A percentile compares a stretch with the other conserved stretches of the same genome.
Conservation (phyloP, 2,329 filamentous ascomycete species). For the Fusarium albosuccineum region DNA sequence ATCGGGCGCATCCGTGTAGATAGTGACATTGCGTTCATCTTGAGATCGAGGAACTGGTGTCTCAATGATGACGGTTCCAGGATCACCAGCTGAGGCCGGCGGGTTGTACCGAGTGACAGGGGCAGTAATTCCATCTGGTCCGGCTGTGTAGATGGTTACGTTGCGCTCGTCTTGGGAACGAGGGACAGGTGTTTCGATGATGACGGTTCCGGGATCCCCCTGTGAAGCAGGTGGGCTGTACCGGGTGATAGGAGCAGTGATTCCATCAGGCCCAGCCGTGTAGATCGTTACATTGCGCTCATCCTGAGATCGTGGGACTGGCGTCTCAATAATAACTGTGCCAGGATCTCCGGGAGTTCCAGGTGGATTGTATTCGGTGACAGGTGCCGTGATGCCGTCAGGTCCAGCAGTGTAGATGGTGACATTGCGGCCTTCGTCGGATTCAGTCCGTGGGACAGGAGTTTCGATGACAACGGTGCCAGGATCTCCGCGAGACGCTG, state of each 20-base stretch:
- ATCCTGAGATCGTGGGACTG: conserved; percentile 12
- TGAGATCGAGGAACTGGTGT: conserved; percentile 20
- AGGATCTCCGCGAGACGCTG: conserved; percentile 20
- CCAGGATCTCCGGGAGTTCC: conserved; percentile 2
- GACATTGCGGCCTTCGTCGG: conserved; percentile 5
- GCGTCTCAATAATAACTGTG: conserved; percentile 30
- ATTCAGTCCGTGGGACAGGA: conserved; percentile 1
- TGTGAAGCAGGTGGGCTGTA: conserved; percentile 17
- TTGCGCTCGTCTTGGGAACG: conserved; percentile 13
- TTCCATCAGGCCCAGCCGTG: conserved; percentile 28
- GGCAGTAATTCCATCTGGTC: conserved; percentile 26
- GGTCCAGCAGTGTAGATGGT: conserved; percentile 25
- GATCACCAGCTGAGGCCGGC: conserved; percentile 18
- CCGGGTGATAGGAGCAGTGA: conserved; percentile 29
- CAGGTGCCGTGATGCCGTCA: conserved; percentile 14
- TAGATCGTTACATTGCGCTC: conserved; percentile 21
- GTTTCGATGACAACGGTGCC: conserved; percentile 33
- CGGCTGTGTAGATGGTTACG: conserved; percentile 26
- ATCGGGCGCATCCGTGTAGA: conserved; percentile 23
- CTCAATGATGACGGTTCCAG: conserved; percentile 32
- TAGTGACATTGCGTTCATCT: conserved; percentile 22
- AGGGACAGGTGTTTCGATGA: conserved; percentile 31
- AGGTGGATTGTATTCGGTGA: conserved; percentile 20
- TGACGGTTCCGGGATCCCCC: conserved; percentile 31
- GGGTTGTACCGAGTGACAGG: conserved; percentile 26